Base-by-base conservation (phyloP, 1,284 basidiomycete genomes). In the Takashimella koratensis region DNA sequence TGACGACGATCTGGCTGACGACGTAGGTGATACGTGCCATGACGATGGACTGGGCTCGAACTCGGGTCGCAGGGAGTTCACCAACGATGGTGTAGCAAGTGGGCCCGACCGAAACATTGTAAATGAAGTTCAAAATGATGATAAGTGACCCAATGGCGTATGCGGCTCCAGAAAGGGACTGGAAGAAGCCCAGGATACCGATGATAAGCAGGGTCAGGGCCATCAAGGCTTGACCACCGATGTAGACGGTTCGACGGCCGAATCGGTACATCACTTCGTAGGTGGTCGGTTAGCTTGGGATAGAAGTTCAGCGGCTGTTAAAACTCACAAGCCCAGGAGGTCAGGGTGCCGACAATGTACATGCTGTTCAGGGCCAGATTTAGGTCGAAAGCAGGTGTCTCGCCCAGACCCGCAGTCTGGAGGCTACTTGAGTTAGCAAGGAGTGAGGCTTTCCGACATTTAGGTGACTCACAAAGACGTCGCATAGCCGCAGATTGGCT, bases 41-140 rank as follows among this genome's bases (percentile, higher is more conserved):
- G 2, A 76, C 79, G 61, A 80, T 72, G 2, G 78, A 75, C 59
- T 78, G 79, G 68, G 62, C 50, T 73, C 76, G 43, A 16, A 74
- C 42, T 3, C 52, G 47, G 4, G 59, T 55, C 0, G 56, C 43
- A 6, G 58, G 53, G 5, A 57, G 43, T 25, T 64, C 63, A 10
- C 47, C 58, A 24, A 58, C 54, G 25, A 62, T 48, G 41, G 56
- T 52, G 56, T 59, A 62, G 47, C 46, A 56, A 13, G 52, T 40
- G 1, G 69, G 56, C 66, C 65, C 65, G 13, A 69, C 46, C 1
- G 65, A 61, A 23, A 59, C 49, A 44, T 62, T 60, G 47, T 55
- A 64, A 20, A 58, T 51, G 4, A 70, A 57, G 54, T 66, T 66
- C 43, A 67, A 53, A 47, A 58, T 43, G 30, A 65, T 57, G 16